Evolutionary conservation across 345 rosid genomes (phyloP).

Genomic region (Acer yangbiense): DNA sequence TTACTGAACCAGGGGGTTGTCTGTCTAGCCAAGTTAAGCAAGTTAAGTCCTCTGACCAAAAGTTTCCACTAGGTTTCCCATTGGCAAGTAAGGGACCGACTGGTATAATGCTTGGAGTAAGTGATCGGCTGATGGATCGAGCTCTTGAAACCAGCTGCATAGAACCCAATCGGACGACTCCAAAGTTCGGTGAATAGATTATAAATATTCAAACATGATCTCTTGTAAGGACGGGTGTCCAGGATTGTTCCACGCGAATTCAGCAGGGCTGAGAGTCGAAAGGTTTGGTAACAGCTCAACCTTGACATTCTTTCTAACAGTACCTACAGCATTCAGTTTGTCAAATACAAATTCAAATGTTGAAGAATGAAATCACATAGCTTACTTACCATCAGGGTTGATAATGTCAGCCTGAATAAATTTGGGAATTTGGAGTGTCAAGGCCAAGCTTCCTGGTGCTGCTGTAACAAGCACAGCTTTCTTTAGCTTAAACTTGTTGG

Average conservation of each 20-base stretch:
- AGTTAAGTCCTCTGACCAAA: slow-evolving; percentile 26
- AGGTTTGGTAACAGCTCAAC: slow-evolving; percentile 17
- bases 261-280: slow-evolving; percentile 9
- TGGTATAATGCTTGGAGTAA: slow-evolving; percentile 19
- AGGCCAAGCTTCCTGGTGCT: slow-evolving; percentile 22
- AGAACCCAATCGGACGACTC: not conserved
- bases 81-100: slow-evolving; percentile 14
- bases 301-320: not conserved
- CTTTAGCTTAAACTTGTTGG: slow-evolving; percentile 22
- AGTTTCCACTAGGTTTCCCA: slow-evolving; percentile 11
- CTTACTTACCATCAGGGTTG: slow-evolving; percentile 17
- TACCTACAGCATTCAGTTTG: slow-evolving; percentile 13
- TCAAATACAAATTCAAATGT: too few relatives aligned
- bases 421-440: slow-evolving; percentile 21
- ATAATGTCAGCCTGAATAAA: slow-evolving; percentile 31
- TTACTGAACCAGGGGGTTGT: slow-evolving; percentile 26
- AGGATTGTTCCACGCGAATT: slow-evolving; percentile 22
- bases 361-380: too few relatives aligned
- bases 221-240: slow-evolving; percentile 3
- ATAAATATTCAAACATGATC: not conserved
- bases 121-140: slow-evolving; percentile 15
- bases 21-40: slow-evolving; percentile 30
- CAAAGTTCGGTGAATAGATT: not conserved
- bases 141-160: slow-evolving; percentile 26
- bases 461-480: slow-evolving; percentile 8